A percentile compares a stretch with the other conserved stretches of the same genome.
Conservation (phyloP, 768 basidiomycete species). For the Pisolithus marmoratus region DNA sequence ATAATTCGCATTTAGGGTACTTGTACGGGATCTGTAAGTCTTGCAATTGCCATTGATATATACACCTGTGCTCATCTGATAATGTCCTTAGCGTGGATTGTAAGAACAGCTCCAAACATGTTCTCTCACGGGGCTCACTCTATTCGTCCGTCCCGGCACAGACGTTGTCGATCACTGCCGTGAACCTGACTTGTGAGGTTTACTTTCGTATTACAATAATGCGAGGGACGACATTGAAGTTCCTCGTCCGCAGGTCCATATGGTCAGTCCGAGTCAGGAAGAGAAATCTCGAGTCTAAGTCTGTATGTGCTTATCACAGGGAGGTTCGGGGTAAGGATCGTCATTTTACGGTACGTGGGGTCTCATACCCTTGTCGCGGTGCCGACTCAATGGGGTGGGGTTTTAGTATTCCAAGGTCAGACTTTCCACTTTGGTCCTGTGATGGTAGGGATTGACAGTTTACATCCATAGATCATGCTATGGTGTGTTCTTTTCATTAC, state of each 20-base stretch:
- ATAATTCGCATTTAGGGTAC: constrained; percentile 41
- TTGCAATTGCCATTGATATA: not conserved
- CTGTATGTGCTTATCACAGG: constrained; percentile 39
- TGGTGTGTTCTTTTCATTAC: constrained; percentile 45
- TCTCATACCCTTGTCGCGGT: not conserved
- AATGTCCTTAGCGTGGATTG: constrained; percentile 57
- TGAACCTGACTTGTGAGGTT: constrained; percentile 72
- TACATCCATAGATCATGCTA: constrained; percentile 66
- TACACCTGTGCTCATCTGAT: constrained; percentile 1
- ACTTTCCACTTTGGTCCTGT: not conserved
- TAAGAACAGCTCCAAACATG: constrained; percentile 26
- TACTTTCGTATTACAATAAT: not conserved
- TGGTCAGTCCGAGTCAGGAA: constrained; percentile 50
- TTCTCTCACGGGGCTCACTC: not conserved
- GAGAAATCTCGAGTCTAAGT: constrained; percentile 18
- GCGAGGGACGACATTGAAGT: not conserved
- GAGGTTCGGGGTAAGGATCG: constrained; percentile 84
- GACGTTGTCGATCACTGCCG: constrained; percentile 70
- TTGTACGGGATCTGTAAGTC: constrained; percentile 70
- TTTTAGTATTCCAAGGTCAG: constrained; percentile 73
- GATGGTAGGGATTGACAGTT: too few relatives aligned
- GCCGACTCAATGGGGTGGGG: constrained; percentile 1
- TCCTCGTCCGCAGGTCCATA: constrained; percentile 56
- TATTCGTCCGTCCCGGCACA: constrained; percentile 17
- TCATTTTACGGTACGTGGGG: constrained; percentile 68